phyloP scores from a whole-genome alignment of 2,329 filamentous ascomycete species.

The Fusarium agapanthi region DNA sequence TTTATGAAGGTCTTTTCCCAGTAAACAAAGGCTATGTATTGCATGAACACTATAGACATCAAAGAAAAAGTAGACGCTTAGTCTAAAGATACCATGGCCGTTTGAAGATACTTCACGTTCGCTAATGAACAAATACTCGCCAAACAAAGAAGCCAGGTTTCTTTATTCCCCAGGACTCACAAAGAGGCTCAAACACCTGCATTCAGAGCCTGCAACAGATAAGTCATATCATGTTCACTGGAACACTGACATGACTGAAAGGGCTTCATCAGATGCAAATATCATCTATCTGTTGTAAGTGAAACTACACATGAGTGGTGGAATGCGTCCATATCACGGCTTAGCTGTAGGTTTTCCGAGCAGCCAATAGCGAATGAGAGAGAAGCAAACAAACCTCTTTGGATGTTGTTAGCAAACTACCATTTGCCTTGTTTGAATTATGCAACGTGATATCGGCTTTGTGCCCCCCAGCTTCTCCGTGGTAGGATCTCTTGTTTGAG shows the following conservation, averaged over 20 bases:
- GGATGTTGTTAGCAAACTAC: no score
- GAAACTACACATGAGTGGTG: background rate
- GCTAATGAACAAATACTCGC: background rate
- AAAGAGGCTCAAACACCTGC: background rate
- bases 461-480: fast-evolving
- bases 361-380: background rate
- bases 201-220: background rate
- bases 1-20: background rate
- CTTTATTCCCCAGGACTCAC: background rate
- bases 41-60: background rate
- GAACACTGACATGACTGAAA: background rate
- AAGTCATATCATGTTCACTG: background rate
- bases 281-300: no score
- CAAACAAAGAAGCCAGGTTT: background rate
- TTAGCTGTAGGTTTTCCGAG: no score
- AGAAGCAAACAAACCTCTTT: background rate
- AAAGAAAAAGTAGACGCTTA: background rate
- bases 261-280: background rate
- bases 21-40: background rate
- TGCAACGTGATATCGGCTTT: background rate
- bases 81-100: background rate
- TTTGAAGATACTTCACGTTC: background rate
- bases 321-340: background rate
- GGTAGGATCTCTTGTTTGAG: no score
- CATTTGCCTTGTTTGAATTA: no score